Evolutionary conservation across 176 grass and related monocot species (phyloP).

Genomic region (Cymbopogon citratus): DNA sequence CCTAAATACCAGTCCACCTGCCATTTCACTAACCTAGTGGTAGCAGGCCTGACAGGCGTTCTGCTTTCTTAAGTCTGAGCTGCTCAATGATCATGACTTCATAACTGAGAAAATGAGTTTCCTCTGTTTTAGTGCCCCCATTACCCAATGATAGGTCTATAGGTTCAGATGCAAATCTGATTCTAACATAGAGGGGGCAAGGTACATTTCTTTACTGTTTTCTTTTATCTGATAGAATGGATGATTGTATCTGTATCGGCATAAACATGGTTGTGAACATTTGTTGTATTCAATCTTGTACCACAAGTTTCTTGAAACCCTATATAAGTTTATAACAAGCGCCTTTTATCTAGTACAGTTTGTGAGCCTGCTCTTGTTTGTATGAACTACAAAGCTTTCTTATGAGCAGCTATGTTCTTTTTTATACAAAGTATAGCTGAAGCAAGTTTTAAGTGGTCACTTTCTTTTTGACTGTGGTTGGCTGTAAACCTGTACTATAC

Average conservation of each 20-base stretch:
- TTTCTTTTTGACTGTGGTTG: not conserved
- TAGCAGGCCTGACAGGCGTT: slow-evolving; percentile 15
- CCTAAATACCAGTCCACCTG: too few species aligned
- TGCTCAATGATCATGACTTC: not conserved
- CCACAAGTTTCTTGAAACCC: not conserved
- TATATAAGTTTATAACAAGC: not conserved
- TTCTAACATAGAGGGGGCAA: not conserved
- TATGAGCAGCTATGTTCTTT: not conserved
- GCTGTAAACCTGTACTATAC: not conserved
- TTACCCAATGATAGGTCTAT: slow-evolving; percentile 20
- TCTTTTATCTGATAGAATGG: slow-evolving; percentile 1
- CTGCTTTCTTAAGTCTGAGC: slow-evolving; percentile 13
- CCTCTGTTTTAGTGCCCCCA: not conserved
- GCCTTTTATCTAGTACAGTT: not conserved
- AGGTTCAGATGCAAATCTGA: slow-evolving; percentile 24
- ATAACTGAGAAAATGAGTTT: not conserved
- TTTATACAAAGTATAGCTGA: not conserved
- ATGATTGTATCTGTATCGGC: slow-evolving; percentile 15
- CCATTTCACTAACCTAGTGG: not conserved
- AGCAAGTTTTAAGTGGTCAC: not conserved
- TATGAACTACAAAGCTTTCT: not conserved
- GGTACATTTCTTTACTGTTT: slow-evolving; percentile 28
- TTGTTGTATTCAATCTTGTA: slow-evolving; percentile 9
- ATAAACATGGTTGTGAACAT: slow-evolving; percentile 8
- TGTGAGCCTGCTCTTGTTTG: not conserved